A percentile compares a stretch with the other conserved stretches of the same genome.
Conservation (phyloP, 2,329 filamentous ascomycete species). For the Myriosclerotinia curreyana region DNA sequence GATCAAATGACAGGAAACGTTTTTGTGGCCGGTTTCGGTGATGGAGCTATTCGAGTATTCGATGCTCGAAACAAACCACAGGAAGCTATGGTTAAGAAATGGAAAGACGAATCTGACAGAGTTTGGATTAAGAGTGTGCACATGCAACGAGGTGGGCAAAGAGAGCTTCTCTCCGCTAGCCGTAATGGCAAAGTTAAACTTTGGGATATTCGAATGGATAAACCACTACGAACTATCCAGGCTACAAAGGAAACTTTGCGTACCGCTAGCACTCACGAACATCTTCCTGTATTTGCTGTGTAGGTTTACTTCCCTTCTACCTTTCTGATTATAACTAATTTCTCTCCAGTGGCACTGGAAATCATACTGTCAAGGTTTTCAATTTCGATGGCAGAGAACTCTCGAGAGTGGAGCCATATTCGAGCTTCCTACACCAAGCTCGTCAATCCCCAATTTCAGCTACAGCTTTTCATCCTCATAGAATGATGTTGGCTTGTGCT, state of each 20-base stretch:
- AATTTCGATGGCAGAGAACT: conserved; percentile 80
- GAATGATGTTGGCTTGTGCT: conserved; percentile 84
- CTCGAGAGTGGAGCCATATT: conserved; percentile 84
- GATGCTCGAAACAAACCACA: conserved; percentile 81
- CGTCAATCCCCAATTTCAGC: conserved; percentile 78
- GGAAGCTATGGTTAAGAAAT: conserved; percentile 91
- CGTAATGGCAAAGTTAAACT: conserved; percentile 90
- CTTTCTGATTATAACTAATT: not conserved
- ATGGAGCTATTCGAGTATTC: conserved; percentile 90
- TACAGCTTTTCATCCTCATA: conserved; percentile 93
- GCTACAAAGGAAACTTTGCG: conserved; percentile 75
- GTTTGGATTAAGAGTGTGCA: conserved; percentile 97
- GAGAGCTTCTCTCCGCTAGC: conserved; percentile 86
- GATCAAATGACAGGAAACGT: conserved; percentile 97
- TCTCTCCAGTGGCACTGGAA: conserved; percentile 72
- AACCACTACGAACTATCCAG: conserved; percentile 68
- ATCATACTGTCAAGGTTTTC: conserved; percentile 86
- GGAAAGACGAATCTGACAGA: conserved; percentile 81
- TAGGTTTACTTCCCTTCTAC: conserved; percentile 51
- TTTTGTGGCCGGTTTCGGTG: conserved; percentile 94
- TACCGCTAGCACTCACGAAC: conserved; percentile 90
- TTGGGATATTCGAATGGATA: conserved; percentile 92
- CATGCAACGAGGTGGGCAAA: conserved; percentile 90
- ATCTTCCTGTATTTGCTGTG: conserved; percentile 92
- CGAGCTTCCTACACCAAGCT: conserved; percentile 79